Percentiles rank a stretch among this genome's conserved stretches.
Evolutionary conservation across 768 basidiomycete genomes (phyloP).

Genomic region (Suillus alpinus): DNA sequence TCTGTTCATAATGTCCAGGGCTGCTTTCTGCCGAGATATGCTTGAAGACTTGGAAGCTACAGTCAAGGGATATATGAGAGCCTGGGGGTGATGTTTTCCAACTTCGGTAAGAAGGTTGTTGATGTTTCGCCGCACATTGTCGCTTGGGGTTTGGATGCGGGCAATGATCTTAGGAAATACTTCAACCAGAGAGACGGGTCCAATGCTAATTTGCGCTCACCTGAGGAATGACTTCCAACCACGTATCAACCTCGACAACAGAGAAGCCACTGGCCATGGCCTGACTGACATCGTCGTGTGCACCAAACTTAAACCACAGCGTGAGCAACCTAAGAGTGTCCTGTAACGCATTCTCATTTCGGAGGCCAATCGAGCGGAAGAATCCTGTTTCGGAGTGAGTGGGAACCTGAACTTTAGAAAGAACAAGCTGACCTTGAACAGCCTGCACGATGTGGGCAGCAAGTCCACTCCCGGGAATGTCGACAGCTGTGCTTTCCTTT

Average conservation of each 20-base stretch:
- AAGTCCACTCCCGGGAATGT: constrained; percentile 60
- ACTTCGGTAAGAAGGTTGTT: constrained; percentile 86
- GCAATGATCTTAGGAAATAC: constrained; percentile 77
- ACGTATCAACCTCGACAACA: constrained; percentile 92
- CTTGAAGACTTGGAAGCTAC: constrained; percentile 97
- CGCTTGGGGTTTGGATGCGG: constrained; percentile 91
- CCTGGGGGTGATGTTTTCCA: constrained; percentile 96
- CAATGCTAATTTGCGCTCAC: constrained; percentile 36
- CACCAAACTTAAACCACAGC: constrained; percentile 97
- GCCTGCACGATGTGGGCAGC: constrained; percentile 88
- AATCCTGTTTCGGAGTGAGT: constrained; percentile 55
- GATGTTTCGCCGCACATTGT: constrained; percentile 85
- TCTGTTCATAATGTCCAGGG: constrained; percentile 81
- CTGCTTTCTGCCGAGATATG: constrained; percentile 73
- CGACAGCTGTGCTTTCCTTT: constrained; percentile 49
- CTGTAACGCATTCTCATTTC: constrained; percentile 88
- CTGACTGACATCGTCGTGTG: constrained; percentile 83
- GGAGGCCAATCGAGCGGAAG: constrained; percentile 90
- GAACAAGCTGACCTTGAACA: constrained; percentile 63
- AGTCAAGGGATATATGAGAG: constrained; percentile 91
- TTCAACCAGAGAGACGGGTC: neutral
- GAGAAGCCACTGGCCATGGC: constrained; percentile 87
- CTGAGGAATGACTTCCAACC: constrained; percentile 98
- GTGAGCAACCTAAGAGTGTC: constrained; percentile 92
- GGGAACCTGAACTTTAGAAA: neutral